phyloP scores from a whole-genome alignment of 257 asterid species.

The Gardenia jasminoides region DNA sequence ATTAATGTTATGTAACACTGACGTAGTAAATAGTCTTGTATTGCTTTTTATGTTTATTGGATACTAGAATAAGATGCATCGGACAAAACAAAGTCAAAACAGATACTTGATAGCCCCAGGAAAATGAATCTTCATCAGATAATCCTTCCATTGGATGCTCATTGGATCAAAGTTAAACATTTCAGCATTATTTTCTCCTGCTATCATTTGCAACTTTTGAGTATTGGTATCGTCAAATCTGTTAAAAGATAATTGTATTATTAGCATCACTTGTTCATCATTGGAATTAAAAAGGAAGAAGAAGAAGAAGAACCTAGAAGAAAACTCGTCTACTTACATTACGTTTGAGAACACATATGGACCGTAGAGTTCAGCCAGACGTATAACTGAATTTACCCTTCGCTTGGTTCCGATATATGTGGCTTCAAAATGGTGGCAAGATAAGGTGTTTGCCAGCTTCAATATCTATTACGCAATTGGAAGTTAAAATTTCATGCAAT shows the following conservation, averaged over 20 bases:
- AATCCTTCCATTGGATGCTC: slow-evolving; percentile 55
- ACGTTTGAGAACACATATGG: slow-evolving; percentile 54
- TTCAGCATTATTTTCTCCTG: slow-evolving; percentile 23
- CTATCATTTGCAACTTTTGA: slow-evolving; percentile 36
- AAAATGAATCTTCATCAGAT: slow-evolving; percentile 48
- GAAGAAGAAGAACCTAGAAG: not conserved
- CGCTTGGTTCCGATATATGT: slow-evolving; percentile 23
- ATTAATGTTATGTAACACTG: no score
- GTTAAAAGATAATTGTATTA: not conserved
- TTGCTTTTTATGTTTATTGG: no score
- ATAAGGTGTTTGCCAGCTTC: slow-evolving; percentile 33
- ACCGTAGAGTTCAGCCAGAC: slow-evolving; percentile 45
- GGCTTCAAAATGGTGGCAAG: slow-evolving; percentile 36
- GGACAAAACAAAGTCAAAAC: slow-evolving; percentile 14
- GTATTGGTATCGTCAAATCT: slow-evolving; percentile 66
- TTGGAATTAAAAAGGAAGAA: not conserved
- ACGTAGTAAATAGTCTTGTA: no score
- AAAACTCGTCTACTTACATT: slow-evolving; percentile 37
- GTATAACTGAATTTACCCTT: slow-evolving; percentile 30
- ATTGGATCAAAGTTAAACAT: slow-evolving; percentile 49
- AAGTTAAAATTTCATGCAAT: not conserved
- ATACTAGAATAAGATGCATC: not conserved
- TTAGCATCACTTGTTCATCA: not conserved
- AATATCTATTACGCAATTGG: slow-evolving; percentile 27
- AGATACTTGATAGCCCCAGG: slow-evolving; percentile 48